A percentile compares a stretch with the other conserved stretches of the same genome.
Evolutionary conservation across 306 rosid species (phyloP).

Genomic region (Datisca glomerata): DNA sequence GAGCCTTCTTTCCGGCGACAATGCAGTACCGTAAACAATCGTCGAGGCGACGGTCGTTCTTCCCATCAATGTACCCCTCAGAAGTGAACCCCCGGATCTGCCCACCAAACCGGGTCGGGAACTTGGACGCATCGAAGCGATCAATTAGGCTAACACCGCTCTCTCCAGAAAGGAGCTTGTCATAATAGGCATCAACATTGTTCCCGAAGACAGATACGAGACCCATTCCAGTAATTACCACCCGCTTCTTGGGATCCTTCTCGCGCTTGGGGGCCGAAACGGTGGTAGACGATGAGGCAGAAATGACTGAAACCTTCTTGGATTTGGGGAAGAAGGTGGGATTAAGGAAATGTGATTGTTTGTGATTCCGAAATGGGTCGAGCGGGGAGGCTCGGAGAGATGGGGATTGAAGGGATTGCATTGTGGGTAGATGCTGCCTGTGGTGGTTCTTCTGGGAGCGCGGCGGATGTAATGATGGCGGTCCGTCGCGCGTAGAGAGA

Average conservation of each 20-base stretch:
- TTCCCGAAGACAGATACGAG: conserved; percentile 86
- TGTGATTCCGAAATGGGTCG: conserved; percentile 7
- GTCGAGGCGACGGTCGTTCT: conserved; percentile 72
- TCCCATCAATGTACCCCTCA: conserved; percentile 78
- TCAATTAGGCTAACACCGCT: conserved; percentile 59
- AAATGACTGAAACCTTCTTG: conserved; percentile 26
- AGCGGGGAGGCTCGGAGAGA: conserved; percentile 46
- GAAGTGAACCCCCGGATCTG: conserved; percentile 73
- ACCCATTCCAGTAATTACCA: conserved; percentile 90
- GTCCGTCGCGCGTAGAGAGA: too few species aligned
- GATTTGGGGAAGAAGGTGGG: conserved; percentile 4
- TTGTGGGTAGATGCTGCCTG: too few species aligned
- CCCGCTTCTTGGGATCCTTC: conserved; percentile 90
- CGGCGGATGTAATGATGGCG: neutral
- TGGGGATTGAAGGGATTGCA: conserved; percentile 51
- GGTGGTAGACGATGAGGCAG: conserved; percentile 32
- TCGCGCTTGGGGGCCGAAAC: conserved; percentile 62
- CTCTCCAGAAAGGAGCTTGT: conserved; percentile 74
- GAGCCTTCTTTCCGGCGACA: conserved; percentile 78
- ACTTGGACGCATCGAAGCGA: conserved; percentile 76
- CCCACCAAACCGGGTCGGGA: conserved; percentile 75
- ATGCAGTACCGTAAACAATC: conserved; percentile 81
- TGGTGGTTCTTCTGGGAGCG: too few species aligned
- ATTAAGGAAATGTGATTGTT: conserved; percentile 7
- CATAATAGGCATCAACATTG: conserved; percentile 61